phyloP scores from a whole-genome alignment of 192 early-diverging fungal genomes.

The Podila clonocystis region DNA sequence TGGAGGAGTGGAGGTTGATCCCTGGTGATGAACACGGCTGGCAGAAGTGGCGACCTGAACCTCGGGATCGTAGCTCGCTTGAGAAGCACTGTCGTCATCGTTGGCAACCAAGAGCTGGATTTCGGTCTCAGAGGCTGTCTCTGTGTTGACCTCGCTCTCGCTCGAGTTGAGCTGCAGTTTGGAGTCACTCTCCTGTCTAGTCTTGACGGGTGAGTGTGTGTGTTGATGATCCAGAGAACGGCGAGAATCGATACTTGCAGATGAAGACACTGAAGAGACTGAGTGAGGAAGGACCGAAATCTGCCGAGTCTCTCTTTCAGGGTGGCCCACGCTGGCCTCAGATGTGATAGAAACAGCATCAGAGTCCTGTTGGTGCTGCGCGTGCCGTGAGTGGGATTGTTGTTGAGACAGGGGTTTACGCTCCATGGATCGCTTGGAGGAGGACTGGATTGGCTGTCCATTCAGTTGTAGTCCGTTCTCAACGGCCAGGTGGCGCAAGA shows the following conservation, averaged over 20 bases:
- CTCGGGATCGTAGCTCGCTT: constrained; percentile 10
- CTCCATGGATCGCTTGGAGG: constrained; percentile 30
- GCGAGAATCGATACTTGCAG: background rate
- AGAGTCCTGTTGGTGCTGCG: constrained; percentile 4
- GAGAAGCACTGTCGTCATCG: background rate
- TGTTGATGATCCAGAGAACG: constrained; percentile 2
- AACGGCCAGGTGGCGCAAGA: constrained; percentile 6
- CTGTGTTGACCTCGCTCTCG: background rate
- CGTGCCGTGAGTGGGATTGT: constrained; percentile 8
- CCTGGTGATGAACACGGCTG: constrained; percentile 13
- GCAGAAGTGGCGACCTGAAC: background rate
- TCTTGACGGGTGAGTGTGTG: background rate
- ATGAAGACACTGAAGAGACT: background rate
- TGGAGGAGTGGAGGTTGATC: background rate
- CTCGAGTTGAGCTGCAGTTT: background rate
- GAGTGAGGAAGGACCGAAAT: background rate
- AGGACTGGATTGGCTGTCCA: constrained; percentile 7
- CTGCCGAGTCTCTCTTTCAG: background rate
- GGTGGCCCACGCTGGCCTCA: background rate
- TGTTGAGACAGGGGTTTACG: constrained; percentile 6
- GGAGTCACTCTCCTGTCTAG: background rate
- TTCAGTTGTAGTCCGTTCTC: constrained; percentile 3
- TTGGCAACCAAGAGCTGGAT: background rate
- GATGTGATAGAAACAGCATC: background rate
- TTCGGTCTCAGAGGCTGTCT: constrained; percentile 2